These are phyloP conservation scores for Lentinus brumalis DNA, from an alignment of 768 basidiomycete species.

Conservation along the genomic window DNA sequence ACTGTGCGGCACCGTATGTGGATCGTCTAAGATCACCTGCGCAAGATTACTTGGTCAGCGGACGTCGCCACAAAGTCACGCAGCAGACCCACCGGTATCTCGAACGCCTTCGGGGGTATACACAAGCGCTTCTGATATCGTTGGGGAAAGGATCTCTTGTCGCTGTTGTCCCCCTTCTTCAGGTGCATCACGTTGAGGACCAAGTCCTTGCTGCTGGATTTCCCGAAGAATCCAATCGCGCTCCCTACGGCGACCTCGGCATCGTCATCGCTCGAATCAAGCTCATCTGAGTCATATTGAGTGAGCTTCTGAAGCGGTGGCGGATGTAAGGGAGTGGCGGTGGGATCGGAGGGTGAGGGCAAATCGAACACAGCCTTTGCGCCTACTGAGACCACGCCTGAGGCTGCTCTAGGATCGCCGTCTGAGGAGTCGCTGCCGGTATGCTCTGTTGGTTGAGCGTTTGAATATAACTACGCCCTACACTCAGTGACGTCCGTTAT, in stretches of 20 bases:
- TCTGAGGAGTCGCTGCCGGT: too few relatives aligned
- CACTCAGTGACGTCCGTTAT: neutral
- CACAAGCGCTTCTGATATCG: neutral
- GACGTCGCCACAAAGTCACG: neutral
- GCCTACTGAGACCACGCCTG: too few relatives aligned
- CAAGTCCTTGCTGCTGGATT: constrained; percentile 23
- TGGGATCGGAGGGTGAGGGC: neutral
- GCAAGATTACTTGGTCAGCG: neutral
- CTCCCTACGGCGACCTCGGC: neutral
- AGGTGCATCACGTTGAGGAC: constrained; percentile 12
- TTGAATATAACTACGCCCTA: neutral
- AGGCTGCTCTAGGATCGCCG: too few relatives aligned
- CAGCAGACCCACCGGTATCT: neutral
- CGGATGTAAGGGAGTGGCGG: neutral
- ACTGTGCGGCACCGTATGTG: constrained; percentile 2
- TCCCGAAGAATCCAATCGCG: constrained; percentile 19
- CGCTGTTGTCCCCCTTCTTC: constrained; percentile 2
- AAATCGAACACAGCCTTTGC: neutral
- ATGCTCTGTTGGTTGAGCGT: neutral
- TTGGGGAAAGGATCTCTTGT: neutral
- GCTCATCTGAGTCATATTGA: constrained; percentile 1
- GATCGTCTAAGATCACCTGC: neutral
- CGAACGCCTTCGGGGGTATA: neutral
- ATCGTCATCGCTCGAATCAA: constrained; percentile 23
- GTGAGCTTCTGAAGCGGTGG: neutral